These are phyloP conservation scores for Phytophthora foliorum DNA, from an alignment of 352 stramenopile species.

Conservation along the genomic window DNA sequence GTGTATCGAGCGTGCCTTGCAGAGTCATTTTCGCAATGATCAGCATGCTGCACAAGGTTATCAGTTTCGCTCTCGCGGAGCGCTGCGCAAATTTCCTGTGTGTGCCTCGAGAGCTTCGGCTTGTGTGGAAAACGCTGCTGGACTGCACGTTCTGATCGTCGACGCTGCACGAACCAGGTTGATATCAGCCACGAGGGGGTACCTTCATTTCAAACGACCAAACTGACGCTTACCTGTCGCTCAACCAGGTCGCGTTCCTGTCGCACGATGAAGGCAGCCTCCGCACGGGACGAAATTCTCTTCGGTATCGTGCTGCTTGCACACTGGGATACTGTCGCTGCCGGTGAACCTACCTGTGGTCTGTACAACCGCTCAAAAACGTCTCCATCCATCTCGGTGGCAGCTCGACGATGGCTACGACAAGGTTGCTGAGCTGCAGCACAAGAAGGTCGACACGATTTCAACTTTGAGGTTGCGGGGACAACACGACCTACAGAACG, in stretches of 20 bases:
- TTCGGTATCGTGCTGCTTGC: background rate
- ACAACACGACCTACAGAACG: background rate
- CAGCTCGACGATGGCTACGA: background rate
- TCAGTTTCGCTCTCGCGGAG: conserved; percentile 17
- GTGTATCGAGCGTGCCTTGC: conserved; percentile 13
- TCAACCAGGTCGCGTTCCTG: conserved; percentile 30
- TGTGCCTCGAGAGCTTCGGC: conserved; percentile 38
- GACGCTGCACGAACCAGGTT: conserved; percentile 7
- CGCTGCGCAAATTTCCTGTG: conserved; percentile 36
- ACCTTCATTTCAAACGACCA: background rate
- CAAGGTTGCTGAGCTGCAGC: conserved; percentile 1
- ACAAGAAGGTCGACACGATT: conserved; percentile 7
- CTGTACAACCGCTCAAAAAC: conserved; percentile 44
- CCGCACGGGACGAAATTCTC: conserved; percentile 8
- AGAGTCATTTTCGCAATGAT: background rate
- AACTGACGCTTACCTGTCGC: conserved; percentile 21
- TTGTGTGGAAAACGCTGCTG: conserved; percentile 32
- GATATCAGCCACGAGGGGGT: background rate
- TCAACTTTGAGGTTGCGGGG: background rate
- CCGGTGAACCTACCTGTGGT: background rate
- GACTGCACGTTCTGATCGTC: conserved; percentile 7
- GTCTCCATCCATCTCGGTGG: conserved; percentile 3
- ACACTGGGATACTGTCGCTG: background rate
- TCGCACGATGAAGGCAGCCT: conserved; percentile 39
- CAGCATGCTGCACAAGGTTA: conserved; percentile 7